phyloP scores from a whole-genome alignment of 495 filamentous ascomycete species.

The Neurospora africana region DNA sequence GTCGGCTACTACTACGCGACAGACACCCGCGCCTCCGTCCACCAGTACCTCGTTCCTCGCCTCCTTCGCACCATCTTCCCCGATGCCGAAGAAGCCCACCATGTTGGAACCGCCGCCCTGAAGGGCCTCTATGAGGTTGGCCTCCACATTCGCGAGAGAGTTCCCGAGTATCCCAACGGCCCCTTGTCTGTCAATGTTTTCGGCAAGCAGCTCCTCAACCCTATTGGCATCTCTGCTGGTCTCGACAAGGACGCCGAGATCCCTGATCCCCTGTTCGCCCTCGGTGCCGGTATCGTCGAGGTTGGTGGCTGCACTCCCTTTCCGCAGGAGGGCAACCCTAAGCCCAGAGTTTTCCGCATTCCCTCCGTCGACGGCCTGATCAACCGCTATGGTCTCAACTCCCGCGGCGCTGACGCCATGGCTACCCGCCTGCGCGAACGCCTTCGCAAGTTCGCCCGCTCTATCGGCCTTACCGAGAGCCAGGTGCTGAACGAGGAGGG shows the following conservation, averaged over 20 bases:
- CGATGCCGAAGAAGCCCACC: conserved; percentile 88
- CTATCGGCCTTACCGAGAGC: conserved; percentile 56
- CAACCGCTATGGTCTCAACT: conserved; percentile 94
- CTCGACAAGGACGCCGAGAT: conserved; percentile 91
- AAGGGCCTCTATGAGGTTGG: conserved; percentile 56
- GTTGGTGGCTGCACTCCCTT: conserved; percentile 81
- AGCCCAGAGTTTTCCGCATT: conserved; percentile 79
- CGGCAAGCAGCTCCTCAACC: conserved; percentile 66
- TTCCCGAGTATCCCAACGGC: conserved; percentile 9
- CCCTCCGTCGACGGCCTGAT: conserved; percentile 73
- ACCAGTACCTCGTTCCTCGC: conserved; percentile 70
- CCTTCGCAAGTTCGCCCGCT: conserved; percentile 63
- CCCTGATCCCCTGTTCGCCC: conserved; percentile 66
- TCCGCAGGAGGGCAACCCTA: conserved; percentile 77
- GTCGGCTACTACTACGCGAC: conserved; percentile 66
- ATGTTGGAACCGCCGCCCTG: conserved; percentile 58
- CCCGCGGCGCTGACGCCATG: conserved; percentile 76
- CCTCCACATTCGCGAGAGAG: conserved; percentile 65
- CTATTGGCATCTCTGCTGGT: conserved; percentile 84
- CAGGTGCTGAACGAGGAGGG: conserved; percentile 61
- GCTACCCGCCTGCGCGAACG: conserved; percentile 69
- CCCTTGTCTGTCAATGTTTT: conserved; percentile 52
- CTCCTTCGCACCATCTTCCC: conserved; percentile 58
- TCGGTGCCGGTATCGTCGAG: conserved; percentile 77
- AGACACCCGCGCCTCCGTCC: conserved; percentile 79